Conservation (phyloP, 2,329 filamentous ascomycete species). For the Macrophomina tecta region DNA sequence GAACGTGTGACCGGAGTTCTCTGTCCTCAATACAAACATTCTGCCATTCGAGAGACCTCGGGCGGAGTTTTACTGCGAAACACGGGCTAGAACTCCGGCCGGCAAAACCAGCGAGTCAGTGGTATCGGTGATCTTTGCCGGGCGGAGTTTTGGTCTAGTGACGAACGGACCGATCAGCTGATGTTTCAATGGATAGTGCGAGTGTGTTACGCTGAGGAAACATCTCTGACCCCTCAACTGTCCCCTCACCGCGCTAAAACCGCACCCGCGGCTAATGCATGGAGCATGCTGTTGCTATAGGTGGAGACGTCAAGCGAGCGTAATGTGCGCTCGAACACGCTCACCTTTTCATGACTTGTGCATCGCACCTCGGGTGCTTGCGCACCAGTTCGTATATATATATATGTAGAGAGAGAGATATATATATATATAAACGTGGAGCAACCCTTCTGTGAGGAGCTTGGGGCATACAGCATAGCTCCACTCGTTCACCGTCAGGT, state of each 20-base stretch:
- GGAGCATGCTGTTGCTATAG: neutral
- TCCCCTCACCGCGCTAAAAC: neutral
- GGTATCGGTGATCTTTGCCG: neutral
- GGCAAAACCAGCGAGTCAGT: neutral
- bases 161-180: neutral
- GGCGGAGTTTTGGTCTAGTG: neutral
- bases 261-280: constrained; percentile 2
- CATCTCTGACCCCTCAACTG: neutral
- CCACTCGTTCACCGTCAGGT: neutral
- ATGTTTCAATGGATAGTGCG: neutral
- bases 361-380: too few species aligned
- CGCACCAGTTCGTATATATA: too few species aligned
- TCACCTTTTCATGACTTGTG: neutral
- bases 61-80: constrained; percentile 3
- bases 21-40: neutral
- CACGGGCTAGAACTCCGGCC: neutral
- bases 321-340: neutral
- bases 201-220: neutral
- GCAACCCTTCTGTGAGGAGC: too few species aligned
- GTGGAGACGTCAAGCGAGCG: neutral
- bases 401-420: too few species aligned
- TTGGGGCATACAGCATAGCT: too few species aligned
- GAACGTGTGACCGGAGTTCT: neutral
- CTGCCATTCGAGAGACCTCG: neutral
- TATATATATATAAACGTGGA: too few species aligned